phyloP scores from a whole-genome alignment of 495 filamentous ascomycete species.

The Penicillium mononematosum region DNA sequence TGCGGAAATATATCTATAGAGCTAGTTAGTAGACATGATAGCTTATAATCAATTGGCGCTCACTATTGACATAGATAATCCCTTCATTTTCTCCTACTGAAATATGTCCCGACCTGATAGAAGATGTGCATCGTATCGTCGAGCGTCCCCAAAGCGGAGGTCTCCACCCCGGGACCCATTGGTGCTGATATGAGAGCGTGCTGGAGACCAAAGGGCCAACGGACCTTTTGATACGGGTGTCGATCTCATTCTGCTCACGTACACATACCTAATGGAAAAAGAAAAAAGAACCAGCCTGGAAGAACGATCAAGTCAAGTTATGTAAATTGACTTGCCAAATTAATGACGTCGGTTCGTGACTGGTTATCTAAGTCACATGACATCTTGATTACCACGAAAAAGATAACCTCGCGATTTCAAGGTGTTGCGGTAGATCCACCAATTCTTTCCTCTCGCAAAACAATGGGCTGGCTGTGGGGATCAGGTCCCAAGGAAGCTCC shows the following conservation, averaged over 20 bases:
- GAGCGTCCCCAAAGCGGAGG: conserved; percentile 18
- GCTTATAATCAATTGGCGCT: conserved; percentile 22
- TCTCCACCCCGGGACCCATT: conserved; percentile 19
- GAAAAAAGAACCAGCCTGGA: background rate
- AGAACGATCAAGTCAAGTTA: conserved; percentile 1
- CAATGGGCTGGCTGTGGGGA: conserved; percentile 55
- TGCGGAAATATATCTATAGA: conserved; percentile 82
- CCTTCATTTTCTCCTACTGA: conserved; percentile 65
- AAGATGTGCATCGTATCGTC: conserved; percentile 20
- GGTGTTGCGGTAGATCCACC: background rate
- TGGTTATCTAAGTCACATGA: conserved; percentile 8
- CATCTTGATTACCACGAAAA: conserved; percentile 9
- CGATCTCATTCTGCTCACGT: conserved; percentile 16
- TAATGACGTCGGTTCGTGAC: conserved; percentile 15
- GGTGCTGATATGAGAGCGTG: conserved; percentile 7
- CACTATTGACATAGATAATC: conserved; percentile 88
- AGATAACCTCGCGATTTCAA: conserved; percentile 8
- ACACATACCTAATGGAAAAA: conserved; percentile 6
- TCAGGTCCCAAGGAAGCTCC: conserved; percentile 33
- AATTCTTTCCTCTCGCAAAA: background rate
- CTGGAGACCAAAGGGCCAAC: conserved; percentile 6
- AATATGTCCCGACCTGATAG: conserved; percentile 67
- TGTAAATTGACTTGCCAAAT: conserved; percentile 11
- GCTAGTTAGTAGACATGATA: conserved; percentile 11
- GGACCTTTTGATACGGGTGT: conserved; percentile 7